These are phyloP conservation scores for Coemansia guatemalensis DNA, from an alignment of 192 early-diverging fungal species.

Conservation along the genomic window DNA sequence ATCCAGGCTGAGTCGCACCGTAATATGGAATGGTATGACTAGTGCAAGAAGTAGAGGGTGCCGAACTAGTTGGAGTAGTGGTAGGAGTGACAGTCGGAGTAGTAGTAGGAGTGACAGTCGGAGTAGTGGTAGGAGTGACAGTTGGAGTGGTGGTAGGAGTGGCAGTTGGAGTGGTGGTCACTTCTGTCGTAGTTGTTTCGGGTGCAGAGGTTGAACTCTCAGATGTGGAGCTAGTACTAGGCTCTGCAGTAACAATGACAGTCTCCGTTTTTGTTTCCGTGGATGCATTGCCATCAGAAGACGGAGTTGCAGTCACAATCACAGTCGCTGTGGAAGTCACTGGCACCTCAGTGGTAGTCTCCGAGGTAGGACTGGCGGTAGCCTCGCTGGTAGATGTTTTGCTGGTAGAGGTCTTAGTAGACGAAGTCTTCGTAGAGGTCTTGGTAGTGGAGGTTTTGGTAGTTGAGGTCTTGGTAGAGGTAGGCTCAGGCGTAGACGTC, in stretches of 20 bases:
- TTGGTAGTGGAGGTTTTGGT: not conserved
- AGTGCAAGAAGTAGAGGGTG: no score
- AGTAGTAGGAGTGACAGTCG: not conserved
- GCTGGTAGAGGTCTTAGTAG: not conserved
- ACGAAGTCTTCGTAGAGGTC: not conserved
- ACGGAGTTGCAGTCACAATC: no score
- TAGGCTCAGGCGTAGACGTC: not conserved
- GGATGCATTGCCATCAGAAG: no score
- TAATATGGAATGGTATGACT: no score
- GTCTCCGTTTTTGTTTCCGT: no score
- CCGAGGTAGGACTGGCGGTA: not conserved
- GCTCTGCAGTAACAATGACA: no score
- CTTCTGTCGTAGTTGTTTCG: not conserved
- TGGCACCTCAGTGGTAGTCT: not conserved
- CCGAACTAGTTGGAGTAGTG: not conserved
- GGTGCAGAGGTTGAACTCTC: slow-evolving; percentile 6
- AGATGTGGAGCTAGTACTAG: not conserved
- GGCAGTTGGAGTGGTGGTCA: slow-evolving; percentile 6
- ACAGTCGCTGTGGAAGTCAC: not conserved
- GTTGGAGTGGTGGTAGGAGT: not conserved
- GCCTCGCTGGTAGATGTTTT: not conserved
- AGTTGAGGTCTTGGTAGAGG: not conserved
- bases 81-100: not conserved
- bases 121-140: not conserved
- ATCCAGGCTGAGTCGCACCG: no score